phyloP scores from a whole-genome alignment of 106 monocot genomes.

The Dendrobium chrysotoxum region DNA sequence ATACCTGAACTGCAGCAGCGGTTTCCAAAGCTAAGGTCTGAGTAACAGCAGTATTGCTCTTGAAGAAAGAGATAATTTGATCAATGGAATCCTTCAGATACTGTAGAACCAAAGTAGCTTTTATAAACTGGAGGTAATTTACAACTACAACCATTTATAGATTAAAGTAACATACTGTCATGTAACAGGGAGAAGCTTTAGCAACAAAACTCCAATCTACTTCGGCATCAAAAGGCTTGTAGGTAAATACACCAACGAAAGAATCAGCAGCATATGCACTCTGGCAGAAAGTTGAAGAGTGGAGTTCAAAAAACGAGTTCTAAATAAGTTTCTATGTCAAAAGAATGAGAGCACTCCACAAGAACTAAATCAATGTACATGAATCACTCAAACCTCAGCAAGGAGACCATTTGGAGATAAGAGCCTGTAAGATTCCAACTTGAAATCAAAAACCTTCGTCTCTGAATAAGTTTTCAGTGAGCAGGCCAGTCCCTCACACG shows the following conservation, averaged over 20 bases:
- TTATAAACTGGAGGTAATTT: conserved; percentile 6
- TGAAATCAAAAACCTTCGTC: conserved; percentile 70
- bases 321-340: conserved; percentile 1
- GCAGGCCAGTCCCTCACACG: conserved; percentile 78
- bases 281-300: conserved; percentile 26
- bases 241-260: conserved; percentile 68
- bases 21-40: conserved; percentile 86
- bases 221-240: conserved; percentile 80
- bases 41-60: conserved; percentile 62
- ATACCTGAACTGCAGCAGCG: conserved; percentile 91
- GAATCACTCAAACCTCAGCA: conserved; percentile 63
- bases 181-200: conserved; percentile 94
- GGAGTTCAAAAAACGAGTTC: not conserved
- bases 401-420: conserved; percentile 86
- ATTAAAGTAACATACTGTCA: conserved; percentile 65
- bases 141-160: not conserved
- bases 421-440: conserved; percentile 82
- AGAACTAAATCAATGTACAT: not conserved
- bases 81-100: conserved; percentile 83
- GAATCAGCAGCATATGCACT: conserved; percentile 83
- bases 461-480: conserved; percentile 74
- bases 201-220: conserved; percentile 95
- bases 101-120: conserved; percentile 28
- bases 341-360: not conserved
- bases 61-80: conserved; percentile 87